Evolutionary conservation across 179 eudicot genomes (phyloP).

Genomic region (Sideroxylon spinosum): DNA sequence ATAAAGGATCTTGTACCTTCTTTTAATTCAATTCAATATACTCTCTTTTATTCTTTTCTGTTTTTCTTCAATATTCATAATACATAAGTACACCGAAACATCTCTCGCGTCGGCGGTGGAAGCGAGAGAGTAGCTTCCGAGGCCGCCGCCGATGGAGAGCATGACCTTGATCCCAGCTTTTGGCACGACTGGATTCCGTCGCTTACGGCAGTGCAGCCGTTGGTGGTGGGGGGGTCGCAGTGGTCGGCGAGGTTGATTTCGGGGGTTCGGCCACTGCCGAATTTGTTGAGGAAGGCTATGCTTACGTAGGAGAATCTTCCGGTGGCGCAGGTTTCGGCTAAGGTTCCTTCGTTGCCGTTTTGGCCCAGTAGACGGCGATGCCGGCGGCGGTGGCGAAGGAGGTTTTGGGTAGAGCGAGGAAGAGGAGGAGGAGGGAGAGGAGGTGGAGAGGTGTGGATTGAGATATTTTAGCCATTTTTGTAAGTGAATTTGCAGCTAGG

Average conservation of each 20-base stretch:
- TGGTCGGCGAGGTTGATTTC: conserved; percentile 29
- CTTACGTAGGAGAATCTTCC: conserved; percentile 52
- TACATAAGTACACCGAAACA: conserved; percentile 24
- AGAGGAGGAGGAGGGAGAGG: conserved; percentile 19
- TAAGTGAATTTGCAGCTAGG: too few species aligned
- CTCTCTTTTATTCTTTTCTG: too few species aligned
- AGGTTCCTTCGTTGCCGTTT: conserved; percentile 59
- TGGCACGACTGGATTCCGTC: conserved; percentile 45
- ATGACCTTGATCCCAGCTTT: conserved; percentile 35
- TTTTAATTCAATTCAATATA: too few species aligned
- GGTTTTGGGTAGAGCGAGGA: conserved; percentile 18
- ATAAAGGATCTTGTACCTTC: too few species aligned
- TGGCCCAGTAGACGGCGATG: conserved; percentile 59
- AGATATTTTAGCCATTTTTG: conserved; percentile 19
- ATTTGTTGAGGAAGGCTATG: conserved; percentile 49
- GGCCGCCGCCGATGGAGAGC: conserved; percentile 15
- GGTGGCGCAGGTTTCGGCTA: conserved; percentile 55
- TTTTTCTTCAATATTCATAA: too few species aligned
- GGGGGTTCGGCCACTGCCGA: conserved; percentile 58
- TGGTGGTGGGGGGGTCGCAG: conserved; percentile 30
- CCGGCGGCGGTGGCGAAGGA: conserved; percentile 14
- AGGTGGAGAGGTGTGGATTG: conserved; percentile 15
- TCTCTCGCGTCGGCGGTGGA: conserved; percentile 46
- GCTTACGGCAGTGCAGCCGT: conserved; percentile 37
- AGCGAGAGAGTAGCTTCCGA: conserved; percentile 38